Base-by-base conservation (phyloP, 352 stramenopile genomes). In the Phytophthora ramorum region DNA sequence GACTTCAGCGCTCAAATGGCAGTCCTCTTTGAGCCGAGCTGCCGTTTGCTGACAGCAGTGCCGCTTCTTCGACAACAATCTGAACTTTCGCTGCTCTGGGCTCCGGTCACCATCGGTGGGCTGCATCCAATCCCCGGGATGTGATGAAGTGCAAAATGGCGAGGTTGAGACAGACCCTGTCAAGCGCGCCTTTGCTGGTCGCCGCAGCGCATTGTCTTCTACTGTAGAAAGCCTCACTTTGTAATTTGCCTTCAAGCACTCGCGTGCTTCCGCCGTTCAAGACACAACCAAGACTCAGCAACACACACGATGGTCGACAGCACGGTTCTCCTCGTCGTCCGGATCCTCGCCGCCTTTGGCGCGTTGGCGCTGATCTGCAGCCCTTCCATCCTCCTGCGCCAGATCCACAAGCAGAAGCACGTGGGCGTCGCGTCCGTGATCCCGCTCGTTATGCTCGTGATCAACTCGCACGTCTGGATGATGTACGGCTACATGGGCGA, bases 401-500 rank as follows among this genome's bases (percentile, higher is more conserved):
- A 50, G 41, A 45, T 72, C 14, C 38, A 66, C 58, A 73, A 73
- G 63, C 16, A 20, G 8, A 48, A 56, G 24, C 28, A 51, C 17
- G 50, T 62, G 2, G 58, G 59, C 7, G 37, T 57, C 44, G 43
- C 67, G 12, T 66, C 58, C 16, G 44, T 71, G 13, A 13, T 73
- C 19, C 65, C 65, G 19, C 65, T 73, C 19, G 46, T 67, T 26
- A 48, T 54, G 26, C 37, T 72, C 35, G 37, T 69, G 7, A 54
- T 40, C 22, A 71, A 66, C 51, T 58, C 49, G 26, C 63, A 71
- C 51, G 20, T 58, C 7, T 66, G 56, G 59, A 68, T 74, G 55
- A 56, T 79, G 34, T 82, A 75, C 20, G 70, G 74, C 38, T 75
- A 69, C 35, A 16, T 79, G 20, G 54, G 43, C 7, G 43, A 71